Evolutionary conservation across 75 land plant genomes (phyloP), one percentile per base, ranked within the genome.

Genomic region (Sequoia sempervirens): DNA sequence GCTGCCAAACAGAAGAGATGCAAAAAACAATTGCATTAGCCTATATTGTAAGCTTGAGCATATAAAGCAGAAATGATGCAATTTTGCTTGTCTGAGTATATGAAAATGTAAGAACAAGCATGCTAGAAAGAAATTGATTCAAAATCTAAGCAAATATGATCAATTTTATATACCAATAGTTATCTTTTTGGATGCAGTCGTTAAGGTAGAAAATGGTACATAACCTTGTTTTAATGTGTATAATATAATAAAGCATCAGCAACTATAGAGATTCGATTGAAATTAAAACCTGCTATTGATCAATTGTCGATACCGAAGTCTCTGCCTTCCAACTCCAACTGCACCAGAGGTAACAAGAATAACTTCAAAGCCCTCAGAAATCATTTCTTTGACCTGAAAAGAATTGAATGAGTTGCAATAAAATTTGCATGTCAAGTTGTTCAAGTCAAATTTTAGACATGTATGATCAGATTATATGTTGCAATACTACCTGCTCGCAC

Each of bases 281-380:
- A 80, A 73, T 14, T n/a, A 83, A 68, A 74, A 95, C 99, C 99
- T 97, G 98, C 95, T 96, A 79, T 95, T 93, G 53, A 96, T 84
- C 68, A 97, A 74, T 84, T 81, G 87, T 46, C 96, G 90, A 64
- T 94, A 97, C 82, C 91, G 89, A 61, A 97, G 95, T 83, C 94
- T 86, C 75, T 97, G 99, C 26, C 95, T 88, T 26, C 99, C 99
- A 86, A 92, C 92, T 30, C 96, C 99, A 68, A 96, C 96, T 45
- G 99, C 99, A 81, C 99, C 99, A 28, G 99, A 97, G 12, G 99
- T 89, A 13, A 97, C 99, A 66, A 97, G 84, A 81, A 97, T 91
- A 28, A 97, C 93, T 89, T 97, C 98, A 83, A 83, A 91, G 2
- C 93, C 96, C 47, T 84, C 83, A 56, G 85, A 82, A 72, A 90